A percentile compares a stretch with the other conserved stretches of the same genome.
phyloP scores from a whole-genome alignment of 768 basidiomycete species.

The Pilatotrama ljubarskyi region DNA sequence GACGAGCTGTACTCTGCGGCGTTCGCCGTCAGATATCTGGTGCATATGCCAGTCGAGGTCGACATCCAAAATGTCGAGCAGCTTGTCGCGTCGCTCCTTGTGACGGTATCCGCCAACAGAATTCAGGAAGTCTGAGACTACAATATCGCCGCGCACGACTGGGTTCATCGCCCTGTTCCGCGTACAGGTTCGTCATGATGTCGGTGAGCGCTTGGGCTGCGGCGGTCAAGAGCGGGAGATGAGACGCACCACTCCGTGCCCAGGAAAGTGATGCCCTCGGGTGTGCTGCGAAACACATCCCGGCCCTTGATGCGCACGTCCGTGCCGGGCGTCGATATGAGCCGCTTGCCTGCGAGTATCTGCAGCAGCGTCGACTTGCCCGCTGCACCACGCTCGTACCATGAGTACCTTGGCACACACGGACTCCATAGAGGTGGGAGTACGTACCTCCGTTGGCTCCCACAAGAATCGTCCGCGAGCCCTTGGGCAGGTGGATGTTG shows the following conservation, averaged over 20 bases:
- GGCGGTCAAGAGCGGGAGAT: not conserved
- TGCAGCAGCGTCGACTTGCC: constrained; percentile 97
- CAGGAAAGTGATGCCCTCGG: constrained; percentile 79
- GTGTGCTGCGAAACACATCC: constrained; percentile 90
- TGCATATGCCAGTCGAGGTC: constrained; percentile 98
- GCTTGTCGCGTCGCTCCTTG: constrained; percentile 80
- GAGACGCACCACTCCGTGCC: constrained; percentile 91
- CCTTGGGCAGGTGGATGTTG: constrained; percentile 63
- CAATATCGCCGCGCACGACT: constrained; percentile 90
- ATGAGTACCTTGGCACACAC: not conserved
- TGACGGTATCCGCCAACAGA: constrained; percentile 95
- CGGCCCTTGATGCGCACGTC: constrained; percentile 70
- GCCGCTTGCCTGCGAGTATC: constrained; percentile 87
- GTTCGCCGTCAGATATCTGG: constrained; percentile 93
- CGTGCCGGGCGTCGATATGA: constrained; percentile 55
- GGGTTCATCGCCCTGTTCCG: constrained; percentile 88
- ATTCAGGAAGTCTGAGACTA: constrained; percentile 93
- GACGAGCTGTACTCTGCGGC: constrained; percentile 89
- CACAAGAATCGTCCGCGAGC: constrained; percentile 82
- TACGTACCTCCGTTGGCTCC: constrained; percentile 90
- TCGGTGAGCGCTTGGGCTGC: not conserved
- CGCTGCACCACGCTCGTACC: constrained; percentile 41
- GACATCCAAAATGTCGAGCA: constrained; percentile 91
- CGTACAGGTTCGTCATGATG: not conserved
- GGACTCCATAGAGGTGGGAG: not conserved